Evolutionary conservation across 495 filamentous ascomycete species (phyloP).

Genomic region (Neurospora africana): DNA sequence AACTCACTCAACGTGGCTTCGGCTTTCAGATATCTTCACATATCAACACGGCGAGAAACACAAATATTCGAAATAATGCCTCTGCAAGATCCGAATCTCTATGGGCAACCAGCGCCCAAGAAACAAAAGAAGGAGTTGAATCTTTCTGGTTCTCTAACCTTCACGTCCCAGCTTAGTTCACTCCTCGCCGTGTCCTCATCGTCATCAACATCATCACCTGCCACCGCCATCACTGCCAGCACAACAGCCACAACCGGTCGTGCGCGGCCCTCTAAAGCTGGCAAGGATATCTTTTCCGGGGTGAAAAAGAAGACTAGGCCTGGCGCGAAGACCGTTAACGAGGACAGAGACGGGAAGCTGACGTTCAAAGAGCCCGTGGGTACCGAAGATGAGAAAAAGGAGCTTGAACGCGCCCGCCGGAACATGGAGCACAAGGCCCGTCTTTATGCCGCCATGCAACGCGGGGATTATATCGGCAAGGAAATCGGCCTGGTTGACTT

Average conservation of each 20-base stretch:
- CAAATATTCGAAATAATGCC: conserved; percentile 30
- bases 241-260: conserved; percentile 40
- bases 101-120: conserved; percentile 61
- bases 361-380: conserved; percentile 30
- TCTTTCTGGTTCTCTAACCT: conserved; percentile 66
- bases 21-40: not conserved
- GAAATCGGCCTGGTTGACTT: conserved; percentile 72
- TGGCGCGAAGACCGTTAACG: conserved; percentile 18
- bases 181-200: conserved; percentile 47
- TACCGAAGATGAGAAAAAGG: conserved; percentile 35
- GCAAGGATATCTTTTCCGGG: conserved; percentile 55
- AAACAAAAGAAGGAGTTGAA: conserved; percentile 48
- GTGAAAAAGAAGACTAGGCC: conserved; percentile 57
- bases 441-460: conserved; percentile 74
- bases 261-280: conserved; percentile 54
- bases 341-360: conserved; percentile 22
- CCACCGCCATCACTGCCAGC: conserved; percentile 2
- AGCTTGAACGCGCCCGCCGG: conserved; percentile 50
- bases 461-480: conserved; percentile 51
- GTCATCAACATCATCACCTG: conserved; percentile 8
- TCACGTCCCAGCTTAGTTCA: conserved; percentile 66
- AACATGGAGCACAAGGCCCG: conserved; percentile 81
- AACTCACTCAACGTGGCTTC: not conserved
- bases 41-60: not conserved
- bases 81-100: conserved; percentile 50